Evolutionary conservation across 306 rosid species (phyloP).

Genomic region (Glycine tomentella): DNA sequence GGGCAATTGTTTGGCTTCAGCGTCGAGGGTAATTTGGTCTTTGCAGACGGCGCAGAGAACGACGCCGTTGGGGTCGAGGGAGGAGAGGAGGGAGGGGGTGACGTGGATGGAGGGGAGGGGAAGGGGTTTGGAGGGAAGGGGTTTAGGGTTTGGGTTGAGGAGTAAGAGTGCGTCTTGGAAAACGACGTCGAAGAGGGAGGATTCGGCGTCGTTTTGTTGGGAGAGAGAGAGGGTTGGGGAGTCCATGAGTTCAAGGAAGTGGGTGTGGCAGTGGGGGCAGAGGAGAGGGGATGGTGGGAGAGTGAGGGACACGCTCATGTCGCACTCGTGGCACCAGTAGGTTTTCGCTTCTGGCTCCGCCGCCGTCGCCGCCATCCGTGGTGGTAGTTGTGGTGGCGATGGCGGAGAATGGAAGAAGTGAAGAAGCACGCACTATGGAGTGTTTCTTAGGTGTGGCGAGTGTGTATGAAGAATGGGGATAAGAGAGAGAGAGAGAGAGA

Average conservation of each 20-base stretch:
- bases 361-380: constrained; percentile 27
- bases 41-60: constrained; percentile 77
- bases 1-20: constrained; percentile 72
- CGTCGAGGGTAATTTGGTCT: constrained; percentile 55
- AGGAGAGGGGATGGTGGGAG: constrained; percentile 42
- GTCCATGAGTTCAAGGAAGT: constrained; percentile 85
- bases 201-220: constrained; percentile 49
- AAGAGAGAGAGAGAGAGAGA: constrained; percentile 41
- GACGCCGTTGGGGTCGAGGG: constrained; percentile 55
- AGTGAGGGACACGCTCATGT: constrained; percentile 77
- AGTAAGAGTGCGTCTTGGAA: constrained; percentile 42
- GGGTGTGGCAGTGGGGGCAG: constrained; percentile 80
- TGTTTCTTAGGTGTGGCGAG: background rate
- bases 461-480: background rate
- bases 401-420: background rate
- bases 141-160: constrained; percentile 1
- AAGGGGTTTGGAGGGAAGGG: background rate
- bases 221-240: constrained; percentile 41
- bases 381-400: constrained; percentile 24
- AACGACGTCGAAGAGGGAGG: constrained; percentile 40
- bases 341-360: constrained; percentile 53
- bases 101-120: constrained; percentile 44
- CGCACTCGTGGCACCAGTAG: constrained; percentile 96
- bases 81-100: constrained; percentile 46
- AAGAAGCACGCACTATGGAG: background rate